These are phyloP conservation scores for Cucumis hystrix DNA, from an alignment of 306 rosid genomes.

Conservation along the genomic window DNA sequence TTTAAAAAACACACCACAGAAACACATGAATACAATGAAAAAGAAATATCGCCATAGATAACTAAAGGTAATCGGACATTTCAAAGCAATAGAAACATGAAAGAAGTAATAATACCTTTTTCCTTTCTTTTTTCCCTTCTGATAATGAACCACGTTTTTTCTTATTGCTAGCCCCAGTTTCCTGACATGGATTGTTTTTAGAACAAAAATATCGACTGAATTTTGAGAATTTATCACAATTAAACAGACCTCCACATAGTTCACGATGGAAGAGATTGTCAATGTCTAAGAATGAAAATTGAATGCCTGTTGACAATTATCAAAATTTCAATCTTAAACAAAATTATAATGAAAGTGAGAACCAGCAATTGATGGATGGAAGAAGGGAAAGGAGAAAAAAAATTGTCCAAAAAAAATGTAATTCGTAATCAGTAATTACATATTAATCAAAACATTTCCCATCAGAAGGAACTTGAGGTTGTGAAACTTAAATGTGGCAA, in stretches of 20 bases:
- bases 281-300: not conserved
- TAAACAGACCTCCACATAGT: not conserved
- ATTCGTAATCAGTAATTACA: not conserved
- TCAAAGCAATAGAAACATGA: not conserved
- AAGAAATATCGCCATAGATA: not conserved
- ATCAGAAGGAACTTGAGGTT: not conserved
- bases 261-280: not conserved
- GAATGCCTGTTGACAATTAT: not conserved
- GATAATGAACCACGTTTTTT: slow-evolving; percentile 44
- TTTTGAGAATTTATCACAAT: not conserved
- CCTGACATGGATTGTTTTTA: slow-evolving; percentile 12
- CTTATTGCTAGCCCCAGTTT: slow-evolving; percentile 13
- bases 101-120: slow-evolving; percentile 31
- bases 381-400: not conserved
- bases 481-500: not conserved
- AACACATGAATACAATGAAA: not conserved
- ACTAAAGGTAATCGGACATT: not conserved
- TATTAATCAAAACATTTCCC: not conserved
- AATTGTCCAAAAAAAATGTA: not conserved
- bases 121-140: slow-evolving; percentile 41
- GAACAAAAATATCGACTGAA: slow-evolving; percentile 10
- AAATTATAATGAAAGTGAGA: not conserved
- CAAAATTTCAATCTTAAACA: not conserved
- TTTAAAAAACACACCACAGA: not conserved
- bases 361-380: not conserved